Percentiles rank a stretch among this genome's conserved stretches.
Evolutionary conservation across 495 filamentous ascomycete genomes (phyloP).

Genomic region (Durotheca rogersii): DNA sequence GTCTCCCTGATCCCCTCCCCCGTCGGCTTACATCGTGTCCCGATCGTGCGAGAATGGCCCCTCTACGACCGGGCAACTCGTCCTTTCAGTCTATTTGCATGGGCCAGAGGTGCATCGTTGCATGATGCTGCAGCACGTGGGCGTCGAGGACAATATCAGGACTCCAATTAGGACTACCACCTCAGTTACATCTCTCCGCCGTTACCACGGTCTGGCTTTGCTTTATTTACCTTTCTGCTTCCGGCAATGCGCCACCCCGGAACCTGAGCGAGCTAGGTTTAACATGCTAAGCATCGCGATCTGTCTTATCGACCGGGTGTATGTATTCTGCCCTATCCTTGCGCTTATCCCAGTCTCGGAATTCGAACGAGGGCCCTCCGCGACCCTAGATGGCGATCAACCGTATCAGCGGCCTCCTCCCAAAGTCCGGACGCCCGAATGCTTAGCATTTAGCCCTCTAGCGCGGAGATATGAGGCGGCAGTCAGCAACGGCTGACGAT

Average conservation of each 20-base stretch:
- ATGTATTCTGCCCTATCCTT: conserved; percentile 6
- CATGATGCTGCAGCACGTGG: conserved; percentile 21
- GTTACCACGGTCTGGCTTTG: conserved; percentile 3
- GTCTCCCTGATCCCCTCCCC: conserved; percentile 3
- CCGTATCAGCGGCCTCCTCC: not conserved
- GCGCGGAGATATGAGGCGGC: not conserved
- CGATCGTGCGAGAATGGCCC: conserved; percentile 6
- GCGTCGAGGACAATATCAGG: conserved; percentile 9
- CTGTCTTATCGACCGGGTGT: conserved; percentile 13
- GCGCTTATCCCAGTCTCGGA: conserved; percentile 19
- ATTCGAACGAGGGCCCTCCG: conserved; percentile 12
- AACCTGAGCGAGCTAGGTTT: conserved; percentile 4
- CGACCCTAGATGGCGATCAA: conserved; percentile 2
- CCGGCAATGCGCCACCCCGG: conserved; percentile 1
- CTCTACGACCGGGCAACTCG: conserved; percentile 2
- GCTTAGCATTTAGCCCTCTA: not conserved
- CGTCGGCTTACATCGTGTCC: conserved; percentile 9
- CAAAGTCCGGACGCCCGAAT: not conserved
- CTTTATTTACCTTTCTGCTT: conserved; percentile 3
- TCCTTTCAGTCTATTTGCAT: conserved; percentile 14
- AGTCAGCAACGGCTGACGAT: not conserved
- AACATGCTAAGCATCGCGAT: conserved; percentile 8
- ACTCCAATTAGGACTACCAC: conserved; percentile 2
- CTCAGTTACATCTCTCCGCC: conserved; percentile 8
- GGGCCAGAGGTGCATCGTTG: conserved; percentile 10